phyloP scores from a whole-genome alignment of 805 yeast species.

The Candida lessepsii region DNA sequence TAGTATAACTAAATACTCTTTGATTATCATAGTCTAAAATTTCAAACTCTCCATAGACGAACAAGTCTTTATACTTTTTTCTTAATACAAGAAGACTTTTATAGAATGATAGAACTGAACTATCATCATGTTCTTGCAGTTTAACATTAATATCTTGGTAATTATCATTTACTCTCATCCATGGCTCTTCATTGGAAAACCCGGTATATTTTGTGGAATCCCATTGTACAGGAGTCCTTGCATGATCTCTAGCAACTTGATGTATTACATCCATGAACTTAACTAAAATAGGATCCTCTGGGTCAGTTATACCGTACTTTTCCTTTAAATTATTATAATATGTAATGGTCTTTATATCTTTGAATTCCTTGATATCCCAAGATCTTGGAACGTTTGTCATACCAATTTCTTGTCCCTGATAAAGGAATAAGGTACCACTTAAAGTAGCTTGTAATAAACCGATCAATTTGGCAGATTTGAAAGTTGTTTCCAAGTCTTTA shows the following conservation, averaged over 20 bases:
- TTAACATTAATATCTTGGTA: conserved; percentile 50
- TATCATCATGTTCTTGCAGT: conserved; percentile 44
- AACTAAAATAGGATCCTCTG: conserved; percentile 8
- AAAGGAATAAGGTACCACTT: conserved; percentile 55
- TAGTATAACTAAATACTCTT: conserved; percentile 41
- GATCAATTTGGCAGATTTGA: conserved; percentile 47
- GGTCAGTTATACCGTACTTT: conserved; percentile 24
- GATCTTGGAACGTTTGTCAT: conserved; percentile 47
- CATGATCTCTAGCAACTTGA: conserved; percentile 50
- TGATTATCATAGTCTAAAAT: conserved; percentile 44
- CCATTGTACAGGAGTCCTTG: conserved; percentile 62
- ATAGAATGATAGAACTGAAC: conserved; percentile 48
- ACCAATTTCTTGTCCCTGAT: conserved; percentile 64
- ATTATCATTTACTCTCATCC: conserved; percentile 54
- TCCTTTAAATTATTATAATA: conserved; percentile 32
- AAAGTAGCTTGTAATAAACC: conserved; percentile 45
- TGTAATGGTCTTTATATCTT: conserved; percentile 49
- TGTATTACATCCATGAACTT: conserved; percentile 33
- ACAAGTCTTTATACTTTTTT: conserved; percentile 43
- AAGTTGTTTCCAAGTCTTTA: conserved; percentile 16
- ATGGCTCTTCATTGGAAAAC: conserved; percentile 48
- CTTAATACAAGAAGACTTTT: conserved; percentile 41
- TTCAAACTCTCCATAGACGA: conserved; percentile 47
- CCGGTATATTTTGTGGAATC: conserved; percentile 43
- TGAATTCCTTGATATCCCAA: conserved; percentile 50